Evolutionary conservation across 2,329 filamentous ascomycete genomes (phyloP).

Genomic region (Trichoderma koningii): DNA sequence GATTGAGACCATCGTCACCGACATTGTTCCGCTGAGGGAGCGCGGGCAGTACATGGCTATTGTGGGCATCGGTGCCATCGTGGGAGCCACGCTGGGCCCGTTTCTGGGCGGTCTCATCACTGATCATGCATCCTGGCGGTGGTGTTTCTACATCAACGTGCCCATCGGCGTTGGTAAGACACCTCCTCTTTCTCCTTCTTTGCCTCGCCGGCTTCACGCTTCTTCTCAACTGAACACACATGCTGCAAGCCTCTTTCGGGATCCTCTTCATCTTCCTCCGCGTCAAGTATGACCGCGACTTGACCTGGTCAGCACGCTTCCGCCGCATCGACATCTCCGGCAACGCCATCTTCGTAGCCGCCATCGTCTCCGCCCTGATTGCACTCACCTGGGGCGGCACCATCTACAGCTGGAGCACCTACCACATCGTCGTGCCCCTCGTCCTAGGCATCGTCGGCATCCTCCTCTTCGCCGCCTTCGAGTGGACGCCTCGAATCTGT

Average conservation of each 20-base stretch:
- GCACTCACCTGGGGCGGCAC: conserved; percentile 49
- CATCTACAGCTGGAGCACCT: conserved; percentile 45
- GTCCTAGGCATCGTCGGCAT: conserved; percentile 40
- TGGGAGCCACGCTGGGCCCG: conserved; percentile 42
- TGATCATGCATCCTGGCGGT: conserved; percentile 44
- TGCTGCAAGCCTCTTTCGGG: not conserved
- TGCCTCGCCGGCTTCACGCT: not conserved
- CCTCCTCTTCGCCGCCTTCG: conserved; percentile 22
- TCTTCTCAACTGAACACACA: not conserved
- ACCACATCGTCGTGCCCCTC: conserved; percentile 46
- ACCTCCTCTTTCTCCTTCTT: not conserved
- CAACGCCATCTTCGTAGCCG: conserved; percentile 45
- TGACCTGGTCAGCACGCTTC: conserved; percentile 2
- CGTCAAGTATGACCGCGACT: conserved; percentile 32
- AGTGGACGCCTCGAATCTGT: conserved; percentile 1
- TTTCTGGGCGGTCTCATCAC: conserved; percentile 39
- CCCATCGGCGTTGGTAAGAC: conserved; percentile 41
- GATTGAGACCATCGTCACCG: conserved; percentile 41
- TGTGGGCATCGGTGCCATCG: conserved; percentile 36
- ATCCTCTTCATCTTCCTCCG: conserved; percentile 41
- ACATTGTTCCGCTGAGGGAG: conserved; percentile 52
- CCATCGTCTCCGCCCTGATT: conserved; percentile 43
- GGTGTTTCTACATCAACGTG: conserved; percentile 51
- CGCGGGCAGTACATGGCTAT: conserved; percentile 46
- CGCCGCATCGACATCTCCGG: conserved; percentile 35